phyloP scores from a whole-genome alignment of 371 early-diverging fungal species.

The Caulochytrium protostelioides region DNA sequence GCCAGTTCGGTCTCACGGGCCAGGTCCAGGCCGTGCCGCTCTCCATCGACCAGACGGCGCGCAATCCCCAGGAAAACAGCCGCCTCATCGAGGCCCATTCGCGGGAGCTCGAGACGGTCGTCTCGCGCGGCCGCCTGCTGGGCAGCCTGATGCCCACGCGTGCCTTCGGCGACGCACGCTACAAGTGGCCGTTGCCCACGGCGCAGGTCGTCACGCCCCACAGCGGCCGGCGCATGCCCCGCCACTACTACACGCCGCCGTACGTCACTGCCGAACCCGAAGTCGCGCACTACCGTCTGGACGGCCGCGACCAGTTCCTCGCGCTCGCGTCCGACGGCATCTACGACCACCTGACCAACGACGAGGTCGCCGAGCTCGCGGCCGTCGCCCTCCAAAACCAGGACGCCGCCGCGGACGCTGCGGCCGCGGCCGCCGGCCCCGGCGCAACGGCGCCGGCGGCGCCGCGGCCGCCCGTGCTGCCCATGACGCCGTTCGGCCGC shows the following conservation, averaged over 20 bases:
- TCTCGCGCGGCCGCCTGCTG: conserved; percentile 40
- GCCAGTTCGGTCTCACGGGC: conserved; percentile 5
- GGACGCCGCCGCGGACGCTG: background rate
- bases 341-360: conserved; percentile 61
- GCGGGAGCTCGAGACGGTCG: conserved; percentile 40
- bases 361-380: conserved; percentile 40
- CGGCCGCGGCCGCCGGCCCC: conserved; percentile 1
- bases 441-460: conserved; percentile 3
- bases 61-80: conserved; percentile 35
- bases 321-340: conserved; percentile 86
- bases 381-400: conserved; percentile 11
- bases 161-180: conserved; percentile 37
- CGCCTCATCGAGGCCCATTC: conserved; percentile 53
- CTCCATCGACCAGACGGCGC: conserved; percentile 46
- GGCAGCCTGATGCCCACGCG: conserved; percentile 56
- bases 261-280: conserved; percentile 81
- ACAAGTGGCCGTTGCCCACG: conserved; percentile 15
- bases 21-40: conserved; percentile 35
- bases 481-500: conserved; percentile 2
- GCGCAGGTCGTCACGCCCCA: conserved; percentile 3
- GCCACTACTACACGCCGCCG: conserved; percentile 61
- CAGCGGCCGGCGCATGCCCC: conserved; percentile 36
- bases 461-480: conserved; percentile 2
- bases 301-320: conserved; percentile 46
- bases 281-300: conserved; percentile 39